phyloP scores from a whole-genome alignment of 2,329 filamentous ascomycete species.

The Trematosphaeria pertusa region DNA sequence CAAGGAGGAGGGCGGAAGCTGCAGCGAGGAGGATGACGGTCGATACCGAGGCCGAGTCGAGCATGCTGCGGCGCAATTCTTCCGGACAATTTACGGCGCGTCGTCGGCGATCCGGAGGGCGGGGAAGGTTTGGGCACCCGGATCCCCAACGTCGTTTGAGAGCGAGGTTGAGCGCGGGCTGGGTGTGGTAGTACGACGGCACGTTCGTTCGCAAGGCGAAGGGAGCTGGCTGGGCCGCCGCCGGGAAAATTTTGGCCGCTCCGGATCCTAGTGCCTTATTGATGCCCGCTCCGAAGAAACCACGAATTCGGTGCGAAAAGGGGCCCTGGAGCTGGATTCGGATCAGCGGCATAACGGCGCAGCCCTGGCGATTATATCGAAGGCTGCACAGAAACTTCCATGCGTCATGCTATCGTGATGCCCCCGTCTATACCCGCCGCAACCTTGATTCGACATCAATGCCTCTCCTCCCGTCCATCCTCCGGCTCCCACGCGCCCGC shows the following conservation, averaged over 20 bases:
- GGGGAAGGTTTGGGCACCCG: neutral
- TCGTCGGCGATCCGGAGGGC: neutral
- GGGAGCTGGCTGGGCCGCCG: too few relatives aligned
- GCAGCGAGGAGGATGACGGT: constrained; percentile 43
- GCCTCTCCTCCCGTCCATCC: constrained; percentile 13
- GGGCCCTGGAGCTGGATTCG: too few relatives aligned
- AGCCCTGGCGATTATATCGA: neutral
- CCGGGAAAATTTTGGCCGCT: constrained; percentile 19
- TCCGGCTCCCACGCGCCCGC: constrained; percentile 13
- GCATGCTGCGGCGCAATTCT: constrained; percentile 23
- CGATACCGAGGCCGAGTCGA: constrained; percentile 45
- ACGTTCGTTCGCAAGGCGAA: too few relatives aligned
- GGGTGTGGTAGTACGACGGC: too few relatives aligned
- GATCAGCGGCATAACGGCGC: too few relatives aligned
- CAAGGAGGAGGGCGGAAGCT: constrained; percentile 50
- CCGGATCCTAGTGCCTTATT: constrained; percentile 11
- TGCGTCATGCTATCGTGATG: constrained; percentile 26
- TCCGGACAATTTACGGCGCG: neutral
- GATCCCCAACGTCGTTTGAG: too few relatives aligned
- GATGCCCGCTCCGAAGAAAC: constrained; percentile 12
- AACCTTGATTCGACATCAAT: constrained; percentile 17
- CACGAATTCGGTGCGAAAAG: neutral
- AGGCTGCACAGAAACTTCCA: neutral
- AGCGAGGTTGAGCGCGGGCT: too few relatives aligned
- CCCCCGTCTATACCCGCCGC: constrained; percentile 8